phyloP scores from a whole-genome alignment of 306 rosid genomes.

The Vachellia collinsii region DNA sequence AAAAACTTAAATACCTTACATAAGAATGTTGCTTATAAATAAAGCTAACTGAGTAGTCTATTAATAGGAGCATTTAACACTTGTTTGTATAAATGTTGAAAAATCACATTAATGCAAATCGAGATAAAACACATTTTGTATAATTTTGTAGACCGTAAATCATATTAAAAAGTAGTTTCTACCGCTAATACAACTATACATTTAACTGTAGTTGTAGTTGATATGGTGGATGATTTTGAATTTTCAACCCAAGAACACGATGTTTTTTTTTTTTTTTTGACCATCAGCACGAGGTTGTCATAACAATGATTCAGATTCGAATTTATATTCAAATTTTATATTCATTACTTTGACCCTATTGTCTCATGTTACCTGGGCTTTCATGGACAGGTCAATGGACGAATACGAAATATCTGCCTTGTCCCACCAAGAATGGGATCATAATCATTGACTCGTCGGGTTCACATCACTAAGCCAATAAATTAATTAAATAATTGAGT shows the following conservation, averaged over 20 bases:
- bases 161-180: background rate
- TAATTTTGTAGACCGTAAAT: too few relatives aligned
- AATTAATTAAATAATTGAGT: too few relatives aligned
- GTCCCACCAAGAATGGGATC: background rate
- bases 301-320: background rate
- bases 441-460: background rate
- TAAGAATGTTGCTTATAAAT: too few relatives aligned
- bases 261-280: too few relatives aligned
- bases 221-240: background rate
- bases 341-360: constrained; percentile 1
- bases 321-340: background rate
- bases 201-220: background rate
- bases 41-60: too few relatives aligned
- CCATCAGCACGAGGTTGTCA: background rate
- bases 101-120: too few relatives aligned
- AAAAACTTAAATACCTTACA: too few relatives aligned
- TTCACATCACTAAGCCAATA: background rate
- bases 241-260: background rate
- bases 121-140: too few relatives aligned
- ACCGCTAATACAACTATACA: background rate
- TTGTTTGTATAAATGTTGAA: too few relatives aligned
- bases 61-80: too few relatives aligned
- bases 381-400: background rate
- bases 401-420: background rate
- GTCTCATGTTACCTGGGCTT: background rate